Evolutionary conservation across 2,329 filamentous ascomycete species (phyloP), one percentile per base, ranked within the genome.

Genomic region (Didymella lethalis): DNA sequence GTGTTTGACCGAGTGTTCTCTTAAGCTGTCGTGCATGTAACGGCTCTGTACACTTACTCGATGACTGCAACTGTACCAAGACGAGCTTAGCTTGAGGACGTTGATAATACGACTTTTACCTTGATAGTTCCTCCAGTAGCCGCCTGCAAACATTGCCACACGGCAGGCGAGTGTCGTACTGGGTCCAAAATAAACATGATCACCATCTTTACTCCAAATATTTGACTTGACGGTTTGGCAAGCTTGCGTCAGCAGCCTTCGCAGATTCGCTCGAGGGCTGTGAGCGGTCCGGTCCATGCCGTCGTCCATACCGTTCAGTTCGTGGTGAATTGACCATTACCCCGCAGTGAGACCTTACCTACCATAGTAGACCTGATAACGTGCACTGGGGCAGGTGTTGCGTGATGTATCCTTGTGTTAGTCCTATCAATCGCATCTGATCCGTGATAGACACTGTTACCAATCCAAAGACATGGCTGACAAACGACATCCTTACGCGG

Each of bases 211-310:
- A 10, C 14, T 29, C n/a, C 4, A 48, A 20, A 26, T 14, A n/a
- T 10, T 28, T 38, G 20, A 34, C 7, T 28, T 26, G n/a, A 14
- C 5, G 26, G 12, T 26, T 25, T 44, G 16, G 28, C 46, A 32
- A 32, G 31, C 20, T 32, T 32, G 41, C 55, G 29, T 57, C 48
- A 57, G 48, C 43, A 26, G n/a, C 6, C 6, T 45, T 18, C 34
- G n/a, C 8, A 23, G 5, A 14, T 23, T 25, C 46, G 34, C 54
- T 51, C 28, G 16, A 36, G 31, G 18, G n/a, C 45, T 48, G 29
- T 48, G 18, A 41, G 51, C 54, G 64, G 57, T 52, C 50, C 62
- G 60, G 60, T 62, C 64, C 64, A 62, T 59, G 51, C 60, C 56
- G 54, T 45, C 32, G 28, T 48, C n/a, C 48, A 40, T 32, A 61